Conservation (phyloP, 2,329 filamentous ascomycete species). For the Basipetospora chlamydospora region DNA sequence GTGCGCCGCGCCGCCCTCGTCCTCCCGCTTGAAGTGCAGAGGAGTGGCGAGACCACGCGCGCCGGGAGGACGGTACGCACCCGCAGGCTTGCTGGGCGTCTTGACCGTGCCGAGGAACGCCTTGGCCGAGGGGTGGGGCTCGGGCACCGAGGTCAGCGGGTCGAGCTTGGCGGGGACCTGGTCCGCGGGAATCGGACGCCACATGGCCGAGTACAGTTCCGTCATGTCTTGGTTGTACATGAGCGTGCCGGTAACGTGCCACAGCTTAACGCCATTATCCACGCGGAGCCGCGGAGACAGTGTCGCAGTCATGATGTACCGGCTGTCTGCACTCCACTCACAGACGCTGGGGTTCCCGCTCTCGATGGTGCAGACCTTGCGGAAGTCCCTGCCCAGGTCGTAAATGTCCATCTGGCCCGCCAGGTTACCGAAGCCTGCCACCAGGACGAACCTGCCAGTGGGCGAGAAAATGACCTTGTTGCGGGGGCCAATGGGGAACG, state of each 20-base stretch:
- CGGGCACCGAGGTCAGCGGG: slow-evolving; percentile 58
- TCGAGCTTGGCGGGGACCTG: slow-evolving; percentile 49
- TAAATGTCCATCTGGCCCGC: slow-evolving; percentile 97
- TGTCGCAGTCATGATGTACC: slow-evolving; percentile 92
- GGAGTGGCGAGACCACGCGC: slow-evolving; percentile 81
- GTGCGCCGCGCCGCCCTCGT: slow-evolving; percentile 86
- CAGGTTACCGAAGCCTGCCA: slow-evolving; percentile 94
- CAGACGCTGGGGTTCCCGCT: slow-evolving; percentile 92
- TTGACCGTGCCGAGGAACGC: slow-evolving; percentile 76
- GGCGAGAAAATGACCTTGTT: slow-evolving; percentile 96
- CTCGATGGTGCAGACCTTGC: slow-evolving; percentile 86
- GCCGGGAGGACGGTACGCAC: slow-evolving; percentile 88
- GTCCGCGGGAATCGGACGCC: slow-evolving; percentile 60
- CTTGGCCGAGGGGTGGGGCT: slow-evolving; percentile 68
- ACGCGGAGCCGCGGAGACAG: slow-evolving; percentile 90
- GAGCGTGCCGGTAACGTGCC: slow-evolving; percentile 75
- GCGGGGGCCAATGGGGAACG: slow-evolving; percentile 72
- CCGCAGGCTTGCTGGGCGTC: slow-evolving; percentile 92
- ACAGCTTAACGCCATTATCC: slow-evolving; percentile 91
- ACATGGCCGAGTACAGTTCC: slow-evolving; percentile 81
- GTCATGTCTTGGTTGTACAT: slow-evolving; percentile 95
- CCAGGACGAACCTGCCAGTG: slow-evolving; percentile 79
- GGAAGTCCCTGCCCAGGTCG: slow-evolving; percentile 78
- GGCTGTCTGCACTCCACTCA: slow-evolving; percentile 93
- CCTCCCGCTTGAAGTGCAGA: slow-evolving; percentile 91